phyloP scores from a whole-genome alignment of 805 yeast genomes.

The Phaffomyces opuntiae region DNA sequence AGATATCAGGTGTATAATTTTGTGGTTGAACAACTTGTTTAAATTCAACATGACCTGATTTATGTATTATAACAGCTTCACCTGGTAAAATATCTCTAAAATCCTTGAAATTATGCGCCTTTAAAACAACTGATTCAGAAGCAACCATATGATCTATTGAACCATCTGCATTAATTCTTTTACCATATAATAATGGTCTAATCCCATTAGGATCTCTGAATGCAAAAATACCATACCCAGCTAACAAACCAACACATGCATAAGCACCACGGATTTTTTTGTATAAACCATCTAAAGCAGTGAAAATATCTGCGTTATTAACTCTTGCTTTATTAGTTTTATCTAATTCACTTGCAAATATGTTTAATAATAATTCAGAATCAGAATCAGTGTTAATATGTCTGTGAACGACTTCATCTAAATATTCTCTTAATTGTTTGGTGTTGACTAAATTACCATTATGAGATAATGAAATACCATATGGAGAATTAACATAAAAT shows the following conservation, averaged over 20 bases:
- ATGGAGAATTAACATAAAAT: constrained; percentile 94
- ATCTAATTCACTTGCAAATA: constrained; percentile 88
- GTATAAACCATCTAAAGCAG: constrained; percentile 79
- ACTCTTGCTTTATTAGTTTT: constrained; percentile 90
- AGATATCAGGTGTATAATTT: constrained; percentile 88
- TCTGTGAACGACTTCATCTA: constrained; percentile 93
- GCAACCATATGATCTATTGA: constrained; percentile 87
- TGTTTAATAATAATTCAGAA: constrained; percentile 81
- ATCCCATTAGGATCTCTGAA: constrained; percentile 97
- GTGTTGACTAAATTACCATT: constrained; percentile 95
- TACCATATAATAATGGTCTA: constrained; percentile 85
- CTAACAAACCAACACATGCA: constrained; percentile 90
- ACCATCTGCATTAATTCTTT: constrained; percentile 65
- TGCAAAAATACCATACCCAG: constrained; percentile 93
- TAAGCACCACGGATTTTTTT: constrained; percentile 89
- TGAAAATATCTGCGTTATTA: constrained; percentile 80
- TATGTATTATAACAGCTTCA: constrained; percentile 91
- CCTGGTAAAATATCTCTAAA: constrained; percentile 89
- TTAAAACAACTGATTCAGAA: constrained; percentile 88
- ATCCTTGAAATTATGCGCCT: constrained; percentile 78
- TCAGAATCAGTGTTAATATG: constrained; percentile 97
- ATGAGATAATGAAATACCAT: constrained; percentile 85
- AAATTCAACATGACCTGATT: constrained; percentile 69
- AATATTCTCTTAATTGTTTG: constrained; percentile 60
- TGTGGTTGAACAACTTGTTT: constrained; percentile 76